Base-by-base conservation (phyloP, 2,329 filamentous ascomycete genomes). In the Endocalyx cinctus region DNA sequence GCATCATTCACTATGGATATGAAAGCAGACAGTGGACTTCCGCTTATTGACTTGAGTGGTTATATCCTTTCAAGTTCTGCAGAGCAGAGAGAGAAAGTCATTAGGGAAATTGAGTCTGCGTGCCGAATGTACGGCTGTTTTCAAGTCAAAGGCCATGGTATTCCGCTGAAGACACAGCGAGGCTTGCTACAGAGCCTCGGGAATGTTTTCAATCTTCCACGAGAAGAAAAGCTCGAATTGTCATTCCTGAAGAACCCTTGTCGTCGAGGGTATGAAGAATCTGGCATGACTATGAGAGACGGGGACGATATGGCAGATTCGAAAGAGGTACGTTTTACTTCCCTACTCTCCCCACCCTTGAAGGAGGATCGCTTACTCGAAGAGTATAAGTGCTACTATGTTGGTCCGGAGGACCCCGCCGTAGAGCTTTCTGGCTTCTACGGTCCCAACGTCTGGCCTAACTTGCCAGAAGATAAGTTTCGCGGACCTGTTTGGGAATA, bases 401-500 rank as follows among this genome's bases (percentile, higher is more conserved):
- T 54, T 10, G 42, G 44, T 30, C 34, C 35, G 4, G 51, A 54
- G 23, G 45, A 50, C 11, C 46, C 50, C 5, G 42, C 35, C 10
- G 16, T 50, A 4, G 51, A 50, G 18, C 32, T 33, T 4, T 17
- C 37, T 2, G 50, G 50, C 11, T 43, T 53, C 32, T 36, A 52
- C 31, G 50, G 55, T 10, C 56, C 56, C 6, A 59, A 59, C 25
- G 33, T 52, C 8, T 59, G 56, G 56, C 57, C 56, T 2, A 20
- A 43, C 26, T 39, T 56, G 5, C 47, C 54, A 2, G 43, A 50
- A 13, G 39, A 47, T 5, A 39, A 58, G 7, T 59, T 59, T 41
- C 54, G 41, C 26, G 33, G 27, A 5, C 54, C 50, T 0, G 43
- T 50, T 16, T 43, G 31, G 39, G 34, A 37, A 14, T 53, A 53